Conservation (phyloP, 202 grass and related monocot species). For the Elaeis oleifera region DNA sequence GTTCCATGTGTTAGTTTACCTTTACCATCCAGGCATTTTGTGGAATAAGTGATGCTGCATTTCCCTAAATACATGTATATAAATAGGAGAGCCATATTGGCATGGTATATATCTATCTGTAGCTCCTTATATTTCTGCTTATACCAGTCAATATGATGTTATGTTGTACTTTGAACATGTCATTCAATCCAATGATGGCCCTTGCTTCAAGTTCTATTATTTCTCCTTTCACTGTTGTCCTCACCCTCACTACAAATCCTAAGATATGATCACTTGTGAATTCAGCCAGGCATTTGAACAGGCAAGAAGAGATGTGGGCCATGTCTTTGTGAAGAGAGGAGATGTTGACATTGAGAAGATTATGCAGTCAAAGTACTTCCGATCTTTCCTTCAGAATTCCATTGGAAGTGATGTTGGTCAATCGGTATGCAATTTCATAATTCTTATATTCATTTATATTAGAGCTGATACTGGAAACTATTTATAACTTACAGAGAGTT, state of each 20-base stretch:
- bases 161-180: no score
- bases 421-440: slow-evolving; percentile 32
- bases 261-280: slow-evolving; percentile 24
- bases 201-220: background rate
- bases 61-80: no score
- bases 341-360: slow-evolving; percentile 63
- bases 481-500: no score
- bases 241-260: background rate
- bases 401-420: slow-evolving; percentile 42
- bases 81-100: no score
- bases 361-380: slow-evolving; percentile 59
- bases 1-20: no score
- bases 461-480: no score
- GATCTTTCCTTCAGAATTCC: slow-evolving; percentile 40
- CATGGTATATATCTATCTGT: no score
- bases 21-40: no score
- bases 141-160: no score
- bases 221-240: background rate
- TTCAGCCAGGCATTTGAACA: slow-evolving; percentile 75
- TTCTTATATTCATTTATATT: slow-evolving; percentile 17
- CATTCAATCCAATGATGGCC: background rate
- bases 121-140: no score
- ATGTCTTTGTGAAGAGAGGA: slow-evolving; percentile 53
- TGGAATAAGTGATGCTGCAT: no score
- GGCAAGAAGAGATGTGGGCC: slow-evolving; percentile 47